Conservation (phyloP, 2,329 filamentous ascomycete genomes). For the Neoscytalidium dimidiatum region DNA sequence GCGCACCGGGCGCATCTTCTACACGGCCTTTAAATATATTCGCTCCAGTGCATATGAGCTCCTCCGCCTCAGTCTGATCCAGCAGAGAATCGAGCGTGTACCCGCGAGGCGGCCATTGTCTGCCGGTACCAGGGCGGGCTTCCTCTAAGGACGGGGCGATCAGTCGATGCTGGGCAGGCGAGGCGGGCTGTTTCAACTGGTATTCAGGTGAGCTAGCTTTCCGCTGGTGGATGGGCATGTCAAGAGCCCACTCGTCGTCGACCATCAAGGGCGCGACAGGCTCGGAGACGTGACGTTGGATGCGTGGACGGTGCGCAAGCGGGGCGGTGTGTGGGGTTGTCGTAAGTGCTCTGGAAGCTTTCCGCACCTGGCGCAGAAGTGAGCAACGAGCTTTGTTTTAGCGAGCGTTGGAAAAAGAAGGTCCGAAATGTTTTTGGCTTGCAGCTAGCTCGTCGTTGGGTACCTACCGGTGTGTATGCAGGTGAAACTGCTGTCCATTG, state of each 20-base stretch:
- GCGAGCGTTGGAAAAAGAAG: not conserved
- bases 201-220: conserved; percentile 4
- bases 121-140: conserved; percentile 29
- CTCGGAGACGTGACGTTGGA: conserved; percentile 38
- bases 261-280: conserved; percentile 22
- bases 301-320: conserved; percentile 35
- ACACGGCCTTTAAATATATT: conserved; percentile 43
- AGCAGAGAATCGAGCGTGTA: conserved; percentile 36
- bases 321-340: conserved; percentile 28
- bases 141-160: conserved; percentile 30
- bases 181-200: not conserved
- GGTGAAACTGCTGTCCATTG: conserved; percentile 18
- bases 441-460: not conserved
- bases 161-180: not conserved
- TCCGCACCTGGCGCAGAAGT: conserved; percentile 8
- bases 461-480: conserved; percentile 8
- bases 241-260: conserved; percentile 18
- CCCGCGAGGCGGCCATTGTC: conserved; percentile 43
- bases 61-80: conserved; percentile 35
- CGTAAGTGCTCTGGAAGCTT: conserved; percentile 15
- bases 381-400: conserved; percentile 10
- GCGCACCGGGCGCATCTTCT: conserved; percentile 39
- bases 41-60: conserved; percentile 40
- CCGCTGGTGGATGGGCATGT: conserved; percentile 12
- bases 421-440: not conserved